Evolutionary conservation across 495 filamentous ascomycete species (phyloP), one percentile per base, ranked within the genome.

Genomic region (Penicillium angulare): DNA sequence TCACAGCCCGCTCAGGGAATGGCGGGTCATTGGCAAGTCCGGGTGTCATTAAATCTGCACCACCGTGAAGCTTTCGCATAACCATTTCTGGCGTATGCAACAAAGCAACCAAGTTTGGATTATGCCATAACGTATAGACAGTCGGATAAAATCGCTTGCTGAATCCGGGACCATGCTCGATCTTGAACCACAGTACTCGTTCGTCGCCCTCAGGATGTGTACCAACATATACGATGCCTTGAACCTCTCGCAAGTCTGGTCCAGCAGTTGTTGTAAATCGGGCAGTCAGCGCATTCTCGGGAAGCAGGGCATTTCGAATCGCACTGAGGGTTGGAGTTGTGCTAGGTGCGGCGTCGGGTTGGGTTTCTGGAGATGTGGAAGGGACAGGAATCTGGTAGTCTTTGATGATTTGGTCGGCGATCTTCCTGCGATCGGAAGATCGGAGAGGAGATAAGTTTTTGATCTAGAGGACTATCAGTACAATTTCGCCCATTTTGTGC

Each of bases 21-120:
- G 86, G 86, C 4, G 86, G 86, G 15, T 86, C 85, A 34, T 81
- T 75, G 5, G 84, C 82, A 8, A 89, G 68, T 21, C 86, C 86
- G 1, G 86, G 86, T 1, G 80, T 88, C 86, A 89, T 89, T n/a
- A 89, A 66, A 64, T 87, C 85, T 3, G 86, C 85, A 5, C 86
- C 86, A 5, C 75, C 71, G 27, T 74, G 77, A 4, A 89, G 68
- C 64, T 87, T 88, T 43, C 74, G 65, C 55, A 89, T 74, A 3
- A 88, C 86, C 23, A 81, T 62, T 1, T 73, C 66, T 7, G 82
- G 81, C 0, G 86, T 89, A 53, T 86, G 75, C 3, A 89, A 72
- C 9, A 89, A 56, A 0, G 86, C 81, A 1, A 88, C 65, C 12
- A 89, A 59, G 13, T 69, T 63, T 1, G 86, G 73, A 53, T 87